Conservation (phyloP, 495 filamentous ascomycete species). For the Tuber indicum region DNA sequence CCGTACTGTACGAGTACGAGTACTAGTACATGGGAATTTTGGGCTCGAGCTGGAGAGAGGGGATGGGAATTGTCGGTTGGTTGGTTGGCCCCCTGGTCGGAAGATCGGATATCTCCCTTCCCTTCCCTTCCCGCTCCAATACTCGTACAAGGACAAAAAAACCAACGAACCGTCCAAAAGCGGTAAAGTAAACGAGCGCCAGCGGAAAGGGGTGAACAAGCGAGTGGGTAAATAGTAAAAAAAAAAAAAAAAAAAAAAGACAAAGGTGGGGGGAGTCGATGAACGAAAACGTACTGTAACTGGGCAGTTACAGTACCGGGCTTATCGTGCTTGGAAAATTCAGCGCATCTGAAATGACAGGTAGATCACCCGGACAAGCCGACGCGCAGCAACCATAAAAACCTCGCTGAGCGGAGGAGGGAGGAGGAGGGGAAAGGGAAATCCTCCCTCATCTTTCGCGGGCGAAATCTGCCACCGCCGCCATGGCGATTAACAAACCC, state of each 20-base stretch:
- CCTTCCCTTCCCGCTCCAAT: too few relatives aligned
- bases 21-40: neutral
- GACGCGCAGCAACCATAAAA: neutral
- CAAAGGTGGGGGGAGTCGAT: neutral
- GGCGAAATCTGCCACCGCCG: too few relatives aligned
- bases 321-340: neutral
- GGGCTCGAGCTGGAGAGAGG: neutral
- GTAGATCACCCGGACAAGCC: neutral
- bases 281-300: neutral
- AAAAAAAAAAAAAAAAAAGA: neutral
- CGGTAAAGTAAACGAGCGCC: neutral
- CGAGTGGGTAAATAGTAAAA: too few relatives aligned
- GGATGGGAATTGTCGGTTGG: neutral
- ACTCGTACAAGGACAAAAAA: too few relatives aligned
- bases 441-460: neutral
- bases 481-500: neutral
- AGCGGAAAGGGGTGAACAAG: neutral
- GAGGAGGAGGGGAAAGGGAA: too few relatives aligned
- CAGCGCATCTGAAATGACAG: neutral
- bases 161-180: neutral
- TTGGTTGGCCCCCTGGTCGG: neutral
- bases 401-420: neutral
- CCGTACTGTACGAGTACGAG: too few relatives aligned
- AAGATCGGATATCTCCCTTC: neutral
- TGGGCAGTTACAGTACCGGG: neutral